Base-by-base conservation (phyloP, 139 green algal genomes). In the Zygnema cylindricum region DNA sequence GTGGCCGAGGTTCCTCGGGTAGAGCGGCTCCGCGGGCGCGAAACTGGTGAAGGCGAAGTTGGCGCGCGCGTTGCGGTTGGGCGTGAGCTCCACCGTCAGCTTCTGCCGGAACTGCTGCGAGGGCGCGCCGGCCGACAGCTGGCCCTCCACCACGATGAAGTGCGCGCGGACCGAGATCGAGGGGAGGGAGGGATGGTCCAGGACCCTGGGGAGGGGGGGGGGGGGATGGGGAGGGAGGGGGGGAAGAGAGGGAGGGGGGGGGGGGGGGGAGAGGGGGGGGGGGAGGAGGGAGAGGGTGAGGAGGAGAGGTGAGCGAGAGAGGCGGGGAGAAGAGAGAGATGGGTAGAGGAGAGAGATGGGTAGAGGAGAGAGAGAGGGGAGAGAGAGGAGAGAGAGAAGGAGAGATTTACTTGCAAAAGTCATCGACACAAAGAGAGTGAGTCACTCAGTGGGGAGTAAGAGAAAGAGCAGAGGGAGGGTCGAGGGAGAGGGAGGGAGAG, bases 121-220 rank as follows among this genome's bases (percentile, higher is more conserved):
- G n/a, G 2, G 11, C 22, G 81, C 49, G 41, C 81, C 81, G 11
- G 77, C 30, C 2, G 30, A 78, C 2, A 86, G 36, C 22, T 23
- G 40, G 3, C 81, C 81, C 22, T 78, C 41, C 42, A 86, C 81
- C 22, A 86, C 11, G 7, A 86, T 35, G 54, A 39, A 78, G 2
- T 2, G n/a, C 3, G 81, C 43, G 25, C 16, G 23, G 43, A 84
- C 11, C 36, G 71, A 55, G 71, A 81, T 81, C 36, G 49, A 16
- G 16, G 49, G 49, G 49, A 63, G 49, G 49, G 49, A 63, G 49
- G 49, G 49, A 54, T n/a, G 76, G 76, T n/a, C n/a, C n/a, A n/a
- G n/a, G n/a, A n/a, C n/a, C n/a, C n/a, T n/a, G n/a, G 76, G n/a
- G 25, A 54, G 30, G 49, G 76, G 0, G n/a, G 76, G 2, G 76